A percentile compares a stretch with the other conserved stretches of the same genome.
These are phyloP conservation scores for Ambrosiella beaveri DNA, from an alignment of 2,329 filamentous ascomycete species.

Conservation along the genomic window DNA sequence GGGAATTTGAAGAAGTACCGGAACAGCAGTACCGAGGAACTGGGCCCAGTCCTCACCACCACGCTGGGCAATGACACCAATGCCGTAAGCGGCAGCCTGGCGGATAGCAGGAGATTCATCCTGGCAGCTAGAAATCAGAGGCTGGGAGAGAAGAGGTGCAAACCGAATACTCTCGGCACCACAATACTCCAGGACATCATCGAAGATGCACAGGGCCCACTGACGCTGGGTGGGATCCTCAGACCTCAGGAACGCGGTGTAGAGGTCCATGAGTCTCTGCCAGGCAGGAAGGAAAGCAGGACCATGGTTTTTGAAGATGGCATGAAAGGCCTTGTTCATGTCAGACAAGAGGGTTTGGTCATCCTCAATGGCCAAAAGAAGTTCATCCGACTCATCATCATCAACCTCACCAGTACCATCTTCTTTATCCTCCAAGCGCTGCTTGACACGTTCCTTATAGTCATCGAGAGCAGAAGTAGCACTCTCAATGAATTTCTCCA, in stretches of 20 bases:
- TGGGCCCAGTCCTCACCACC: slow-evolving; percentile 75
- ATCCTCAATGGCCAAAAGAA: slow-evolving; percentile 82
- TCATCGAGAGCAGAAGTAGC: slow-evolving; percentile 77
- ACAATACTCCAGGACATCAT: slow-evolving; percentile 95
- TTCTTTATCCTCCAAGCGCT: slow-evolving; percentile 67
- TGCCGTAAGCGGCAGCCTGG: slow-evolving; percentile 89
- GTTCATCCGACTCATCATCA: slow-evolving; percentile 76
- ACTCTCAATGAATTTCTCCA: slow-evolving; percentile 74
- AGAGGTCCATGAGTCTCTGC: slow-evolving; percentile 72
- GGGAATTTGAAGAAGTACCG: slow-evolving; percentile 69
- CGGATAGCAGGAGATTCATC: slow-evolving; percentile 80
- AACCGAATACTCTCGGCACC: slow-evolving; percentile 77
- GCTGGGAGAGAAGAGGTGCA: slow-evolving; percentile 68
- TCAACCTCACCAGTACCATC: slow-evolving; percentile 62
- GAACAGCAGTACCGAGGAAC: slow-evolving; percentile 66
- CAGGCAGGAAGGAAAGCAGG: slow-evolving; percentile 69
- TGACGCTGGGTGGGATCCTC: slow-evolving; percentile 79
- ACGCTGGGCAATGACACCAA: slow-evolving; percentile 86
- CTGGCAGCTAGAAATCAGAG: slow-evolving; percentile 69
- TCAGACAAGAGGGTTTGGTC: slow-evolving; percentile 92
- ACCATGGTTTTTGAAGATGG: slow-evolving; percentile 94
- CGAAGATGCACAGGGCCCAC: slow-evolving; percentile 98
- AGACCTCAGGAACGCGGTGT: slow-evolving; percentile 68
- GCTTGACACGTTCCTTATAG: slow-evolving; percentile 72
- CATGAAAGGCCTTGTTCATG: slow-evolving; percentile 99